Conservation (phyloP, 2,329 filamentous ascomycete species). For the Didymella segeticola region DNA sequence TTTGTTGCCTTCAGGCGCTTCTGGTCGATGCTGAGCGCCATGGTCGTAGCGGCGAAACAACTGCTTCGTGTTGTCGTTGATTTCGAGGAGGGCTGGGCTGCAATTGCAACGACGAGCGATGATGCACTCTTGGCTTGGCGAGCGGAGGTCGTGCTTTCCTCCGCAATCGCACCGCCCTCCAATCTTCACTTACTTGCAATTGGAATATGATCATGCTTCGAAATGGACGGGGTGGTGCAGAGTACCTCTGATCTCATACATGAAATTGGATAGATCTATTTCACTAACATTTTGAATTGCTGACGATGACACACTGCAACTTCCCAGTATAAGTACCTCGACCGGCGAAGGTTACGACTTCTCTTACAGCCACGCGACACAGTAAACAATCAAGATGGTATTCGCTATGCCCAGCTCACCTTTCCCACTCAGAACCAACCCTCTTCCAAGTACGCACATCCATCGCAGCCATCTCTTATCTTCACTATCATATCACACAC, state of each 20-base stretch:
- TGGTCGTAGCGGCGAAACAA: constrained; percentile 49
- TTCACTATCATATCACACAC: background rate
- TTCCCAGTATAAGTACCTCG: background rate
- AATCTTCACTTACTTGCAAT: background rate
- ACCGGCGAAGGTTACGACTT: constrained; percentile 3
- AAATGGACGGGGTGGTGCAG: background rate
- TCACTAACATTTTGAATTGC: too few relatives aligned
- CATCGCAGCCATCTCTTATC: constrained; percentile 5
- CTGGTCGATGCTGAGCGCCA: constrained; percentile 85
- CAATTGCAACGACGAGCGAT: constrained; percentile 10
- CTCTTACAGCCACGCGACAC: constrained; percentile 12
- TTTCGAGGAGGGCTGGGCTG: background rate
- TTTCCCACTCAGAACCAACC: background rate
- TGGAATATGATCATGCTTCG: background rate
- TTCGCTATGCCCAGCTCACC: too few relatives aligned
- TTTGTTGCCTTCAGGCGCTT: constrained; percentile 91
- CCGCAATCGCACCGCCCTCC: background rate
- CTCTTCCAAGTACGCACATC: background rate
- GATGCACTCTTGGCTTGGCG: constrained; percentile 14
- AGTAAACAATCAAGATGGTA: background rate
- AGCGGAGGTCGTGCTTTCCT: constrained; percentile 11
- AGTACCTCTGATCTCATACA: too few relatives aligned
- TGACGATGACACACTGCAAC: background rate
- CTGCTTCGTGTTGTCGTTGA: background rate
- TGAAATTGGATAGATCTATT: too few relatives aligned